Evolutionary conservation across 2,329 filamentous ascomycete species (phyloP).

Genomic region (Pestalotiopsis sp.): DNA sequence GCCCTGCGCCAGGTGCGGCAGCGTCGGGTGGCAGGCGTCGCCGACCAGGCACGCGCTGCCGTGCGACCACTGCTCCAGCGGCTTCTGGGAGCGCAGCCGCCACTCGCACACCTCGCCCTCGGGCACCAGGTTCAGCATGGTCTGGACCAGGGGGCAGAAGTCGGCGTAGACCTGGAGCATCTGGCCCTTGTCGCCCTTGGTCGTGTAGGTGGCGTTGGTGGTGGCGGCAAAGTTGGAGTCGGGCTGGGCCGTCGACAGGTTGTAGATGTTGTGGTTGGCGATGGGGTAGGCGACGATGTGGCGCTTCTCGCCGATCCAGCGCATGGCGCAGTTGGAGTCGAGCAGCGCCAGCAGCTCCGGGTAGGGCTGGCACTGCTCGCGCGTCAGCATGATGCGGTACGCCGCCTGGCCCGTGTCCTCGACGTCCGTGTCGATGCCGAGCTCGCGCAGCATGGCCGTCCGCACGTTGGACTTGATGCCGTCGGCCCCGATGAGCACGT

Average conservation of each 20-base stretch:
- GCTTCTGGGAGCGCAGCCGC: constrained; percentile 61
- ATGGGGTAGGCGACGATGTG: constrained; percentile 83
- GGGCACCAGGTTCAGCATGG: constrained; percentile 62
- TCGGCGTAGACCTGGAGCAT: constrained; percentile 65
- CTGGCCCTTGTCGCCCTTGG: constrained; percentile 59
- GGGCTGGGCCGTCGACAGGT: constrained; percentile 64
- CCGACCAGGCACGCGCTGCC: constrained; percentile 61
- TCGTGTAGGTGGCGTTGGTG: constrained; percentile 63
- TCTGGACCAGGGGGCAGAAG: constrained; percentile 61
- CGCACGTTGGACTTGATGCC: constrained; percentile 57
- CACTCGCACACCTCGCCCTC: constrained; percentile 68
- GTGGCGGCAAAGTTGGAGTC: constrained; percentile 62
- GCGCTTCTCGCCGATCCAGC: constrained; percentile 75
- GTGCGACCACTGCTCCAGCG: constrained; percentile 60
- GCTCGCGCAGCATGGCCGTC: constrained; percentile 54
- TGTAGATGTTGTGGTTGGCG: constrained; percentile 66
- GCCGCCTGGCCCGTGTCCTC: constrained; percentile 75
- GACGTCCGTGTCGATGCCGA: constrained; percentile 56
- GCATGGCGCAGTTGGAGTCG: constrained; percentile 66
- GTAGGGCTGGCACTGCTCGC: constrained; percentile 67
- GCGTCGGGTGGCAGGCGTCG: constrained; percentile 69
- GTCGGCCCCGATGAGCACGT: constrained; percentile 56
- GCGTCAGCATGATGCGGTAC: constrained; percentile 76
- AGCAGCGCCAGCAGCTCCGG: constrained; percentile 69
- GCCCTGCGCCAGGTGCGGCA: constrained; percentile 69